Evolutionary conservation across 257 asterid genomes (phyloP), one percentile per base, ranked within the genome.

Genomic region (Primulina huaijiensis): DNA sequence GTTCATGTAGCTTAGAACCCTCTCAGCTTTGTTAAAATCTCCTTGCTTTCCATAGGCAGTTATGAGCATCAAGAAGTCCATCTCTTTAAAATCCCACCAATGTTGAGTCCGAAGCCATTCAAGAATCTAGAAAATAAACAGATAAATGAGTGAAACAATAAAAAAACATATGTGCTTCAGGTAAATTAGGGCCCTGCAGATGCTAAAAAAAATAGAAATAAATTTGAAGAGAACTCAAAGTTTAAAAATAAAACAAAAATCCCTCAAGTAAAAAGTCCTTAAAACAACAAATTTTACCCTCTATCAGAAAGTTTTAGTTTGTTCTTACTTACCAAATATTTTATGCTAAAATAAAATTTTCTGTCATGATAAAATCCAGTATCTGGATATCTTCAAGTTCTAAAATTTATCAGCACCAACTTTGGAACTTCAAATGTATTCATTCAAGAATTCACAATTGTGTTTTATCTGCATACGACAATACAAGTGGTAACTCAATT

Each of bases 1-100:
- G 75, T 69, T 86, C 92, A 94, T 89, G 88, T 82, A 85, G 76
- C 90, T 80, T 77, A 94, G 76, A 67, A 91, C 52, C 78, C 86
- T 89, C 83, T 94, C 99, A 2, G 99, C 96, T 80, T 86, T 94
- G 60, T 59, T 79, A 80, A 87, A 91, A 81, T 91, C 85, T 50
- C 97, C 97, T 78, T 76, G 89, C 80, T 94, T 94, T 55, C 99
- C 97, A 43, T 89, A 91, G 59, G 97, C 97, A 2, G 97, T 94
- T 70, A 94, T 86, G 75, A 94, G 97, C 97, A 94, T 85, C 77
- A 91, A 79, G 75, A 83, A 89, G 70, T 94, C 99, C 96, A 89
- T 88, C 76, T 94, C 92, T 82, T 87, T 94, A 68, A 94, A 91
- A 77, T 86, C 90, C 99, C 99, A 94, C 97, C 99, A 94, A 80